Percentiles rank a stretch among this genome's conserved stretches.
phyloP scores from a whole-genome alignment of 2,329 filamentous ascomycete genomes.

The Aureobasidium pullulans region DNA sequence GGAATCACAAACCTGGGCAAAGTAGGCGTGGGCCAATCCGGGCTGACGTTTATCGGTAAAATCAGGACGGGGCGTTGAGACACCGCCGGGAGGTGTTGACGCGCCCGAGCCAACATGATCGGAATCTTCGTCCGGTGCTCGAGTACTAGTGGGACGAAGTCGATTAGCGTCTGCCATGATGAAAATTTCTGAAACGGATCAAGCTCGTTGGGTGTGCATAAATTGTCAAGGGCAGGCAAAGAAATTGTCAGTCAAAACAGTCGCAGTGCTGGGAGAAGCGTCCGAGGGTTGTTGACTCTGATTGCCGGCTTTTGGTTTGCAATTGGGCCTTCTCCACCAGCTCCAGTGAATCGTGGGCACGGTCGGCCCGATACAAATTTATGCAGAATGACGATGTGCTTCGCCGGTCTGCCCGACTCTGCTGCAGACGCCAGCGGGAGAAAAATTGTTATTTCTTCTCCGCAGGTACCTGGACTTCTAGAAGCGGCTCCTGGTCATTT shows the following conservation, averaged over 20 bases:
- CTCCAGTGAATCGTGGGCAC: neutral
- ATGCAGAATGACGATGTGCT: conserved; percentile 11
- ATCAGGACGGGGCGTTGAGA: conserved; percentile 90
- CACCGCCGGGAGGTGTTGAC: conserved; percentile 73
- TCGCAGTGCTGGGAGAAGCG: neutral
- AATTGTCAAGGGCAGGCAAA: neutral
- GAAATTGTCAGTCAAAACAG: neutral
- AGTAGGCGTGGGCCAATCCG: conserved; percentile 88
- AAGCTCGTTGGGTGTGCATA: conserved; percentile 14
- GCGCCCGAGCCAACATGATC: conserved; percentile 74
- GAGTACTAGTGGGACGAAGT: conserved; percentile 32
- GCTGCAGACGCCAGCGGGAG: neutral
- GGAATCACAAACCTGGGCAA: conserved; percentile 97
- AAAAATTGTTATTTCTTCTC: neutral
- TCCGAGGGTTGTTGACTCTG: conserved; percentile 4
- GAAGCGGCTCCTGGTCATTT: neutral
- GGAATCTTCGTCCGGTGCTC: conserved; percentile 58
- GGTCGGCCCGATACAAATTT: neutral
- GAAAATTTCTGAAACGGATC: conserved; percentile 19
- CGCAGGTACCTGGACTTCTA: conserved; percentile 1
- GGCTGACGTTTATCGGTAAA: conserved; percentile 90
- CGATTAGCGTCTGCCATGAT: conserved; percentile 26
- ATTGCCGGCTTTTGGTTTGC: conserved; percentile 1
- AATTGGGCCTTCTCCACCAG: neutral
- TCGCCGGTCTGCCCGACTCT: neutral